phyloP scores from a whole-genome alignment of 495 filamentous ascomycete genomes.

The Hypomontagnella monticulosa region DNA sequence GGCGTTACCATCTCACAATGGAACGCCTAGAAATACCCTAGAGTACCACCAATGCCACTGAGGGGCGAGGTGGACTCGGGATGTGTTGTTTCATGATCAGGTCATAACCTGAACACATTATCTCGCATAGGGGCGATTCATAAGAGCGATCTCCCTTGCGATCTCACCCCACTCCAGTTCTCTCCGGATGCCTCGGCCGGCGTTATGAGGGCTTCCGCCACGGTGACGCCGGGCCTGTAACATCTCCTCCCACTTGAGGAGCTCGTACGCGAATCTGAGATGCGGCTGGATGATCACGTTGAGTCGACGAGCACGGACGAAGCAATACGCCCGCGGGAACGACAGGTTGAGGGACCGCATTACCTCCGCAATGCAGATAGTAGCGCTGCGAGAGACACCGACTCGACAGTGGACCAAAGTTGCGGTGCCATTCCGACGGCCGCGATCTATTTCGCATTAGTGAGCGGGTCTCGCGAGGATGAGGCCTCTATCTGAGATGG shows the following conservation, averaged over 20 bases:
- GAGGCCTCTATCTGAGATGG: conserved; percentile 1
- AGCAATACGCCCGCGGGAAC: conserved; percentile 95
- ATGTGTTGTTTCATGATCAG: not conserved
- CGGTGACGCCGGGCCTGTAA: conserved; percentile 57
- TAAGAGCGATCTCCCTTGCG: conserved; percentile 87
- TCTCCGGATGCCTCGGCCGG: conserved; percentile 56
- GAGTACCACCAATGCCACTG: not conserved
- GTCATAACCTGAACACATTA: conserved; percentile 22
- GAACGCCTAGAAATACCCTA: too few species aligned
- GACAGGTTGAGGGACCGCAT: conserved; percentile 83
- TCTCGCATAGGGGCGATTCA: conserved; percentile 92
- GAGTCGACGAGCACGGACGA: conserved; percentile 87
- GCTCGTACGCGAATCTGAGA: conserved; percentile 69
- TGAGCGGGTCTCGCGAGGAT: conserved; percentile 16
- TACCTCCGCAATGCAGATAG: conserved; percentile 97
- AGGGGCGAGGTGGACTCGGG: not conserved
- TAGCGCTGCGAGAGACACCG: conserved; percentile 92
- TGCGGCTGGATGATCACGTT: conserved; percentile 73
- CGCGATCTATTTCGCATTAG: conserved; percentile 66
- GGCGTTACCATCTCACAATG: not conserved
- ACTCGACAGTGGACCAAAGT: conserved; percentile 97
- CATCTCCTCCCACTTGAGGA: conserved; percentile 94
- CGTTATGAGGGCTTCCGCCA: conserved; percentile 28
- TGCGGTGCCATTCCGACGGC: conserved; percentile 77
- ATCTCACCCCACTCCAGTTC: conserved; percentile 93